These are phyloP conservation scores for Thalassiosira hispida DNA, from an alignment of 352 stramenopile species.

Conservation along the genomic window DNA sequence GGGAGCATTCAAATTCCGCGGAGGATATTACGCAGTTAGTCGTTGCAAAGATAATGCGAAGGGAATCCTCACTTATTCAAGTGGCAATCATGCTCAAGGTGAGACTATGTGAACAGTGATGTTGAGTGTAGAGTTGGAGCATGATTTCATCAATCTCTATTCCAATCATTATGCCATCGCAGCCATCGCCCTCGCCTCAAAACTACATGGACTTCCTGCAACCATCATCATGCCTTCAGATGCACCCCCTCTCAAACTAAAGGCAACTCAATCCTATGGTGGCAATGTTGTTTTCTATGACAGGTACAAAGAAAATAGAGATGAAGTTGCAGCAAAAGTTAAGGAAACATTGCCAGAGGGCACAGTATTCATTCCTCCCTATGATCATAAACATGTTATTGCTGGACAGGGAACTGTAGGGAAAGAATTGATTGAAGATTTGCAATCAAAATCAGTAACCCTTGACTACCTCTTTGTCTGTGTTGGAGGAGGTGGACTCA, in stretches of 20 bases:
- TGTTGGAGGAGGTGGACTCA: slow-evolving; percentile 64
- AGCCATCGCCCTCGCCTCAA: slow-evolving; percentile 88
- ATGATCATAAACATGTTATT: slow-evolving; percentile 91
- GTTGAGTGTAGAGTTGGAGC: no score
- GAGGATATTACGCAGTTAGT: slow-evolving; percentile 52
- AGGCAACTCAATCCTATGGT: slow-evolving; percentile 87
- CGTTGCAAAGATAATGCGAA: slow-evolving; percentile 17
- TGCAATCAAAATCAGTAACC: slow-evolving; percentile 47
- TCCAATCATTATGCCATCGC: no score
- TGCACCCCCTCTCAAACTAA: slow-evolving; percentile 88
- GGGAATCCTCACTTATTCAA: slow-evolving; percentile 89
- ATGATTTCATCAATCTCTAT: no score
- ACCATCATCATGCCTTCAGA: slow-evolving; percentile 91
- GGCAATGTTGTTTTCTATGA: slow-evolving; percentile 70
- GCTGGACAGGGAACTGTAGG: slow-evolving; percentile 91
- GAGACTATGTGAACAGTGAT: no score
- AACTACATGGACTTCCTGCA: slow-evolving; percentile 70
- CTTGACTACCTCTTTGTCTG: slow-evolving; percentile 61
- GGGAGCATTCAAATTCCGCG: slow-evolving; percentile 71
- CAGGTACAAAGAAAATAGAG: slow-evolving; percentile 63
- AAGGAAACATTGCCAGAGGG: slow-evolving; percentile 72
- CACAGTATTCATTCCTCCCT: slow-evolving; percentile 89
- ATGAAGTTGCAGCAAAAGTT: slow-evolving; percentile 84
- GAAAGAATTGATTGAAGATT: slow-evolving; percentile 86
- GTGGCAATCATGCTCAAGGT: slow-evolving; percentile 91